Evolutionary conservation across 495 filamentous ascomycete species (phyloP), one percentile per base, ranked within the genome.

Genomic region (Cairneyella variabilis): DNA sequence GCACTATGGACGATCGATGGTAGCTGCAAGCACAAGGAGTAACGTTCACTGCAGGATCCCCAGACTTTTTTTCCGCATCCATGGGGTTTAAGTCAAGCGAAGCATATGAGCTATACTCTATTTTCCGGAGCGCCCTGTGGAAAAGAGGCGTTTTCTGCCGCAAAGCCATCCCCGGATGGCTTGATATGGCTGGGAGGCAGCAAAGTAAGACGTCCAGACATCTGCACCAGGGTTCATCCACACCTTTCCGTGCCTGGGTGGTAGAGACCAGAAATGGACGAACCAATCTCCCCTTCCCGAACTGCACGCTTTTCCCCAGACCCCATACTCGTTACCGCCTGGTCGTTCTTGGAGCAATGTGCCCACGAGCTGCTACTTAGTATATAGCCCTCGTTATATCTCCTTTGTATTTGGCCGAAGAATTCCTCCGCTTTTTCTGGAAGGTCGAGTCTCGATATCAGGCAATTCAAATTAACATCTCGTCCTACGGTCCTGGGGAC

Each of bases 221-320:
- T 11, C 18, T 20, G 40, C 18, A 9, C 7, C 40, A 43, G 5
- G 40, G 16, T 43, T 11, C 16, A 43, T 43, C 40, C 40, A 43
- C 40, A 43, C 40, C 40, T 43, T 23, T 12, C 40, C 21, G 40
- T 43, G 16, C 40, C 40, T 43, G 40, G 40, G 40, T 43, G 21
- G 16, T 23, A 28, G 27, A 32, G 26, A 17, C 26, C 16, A 4
- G 9, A 17, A 48, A 20, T 2, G 8, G 11, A 22, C 45, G 45
- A 48, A 48, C 36, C 45, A 34, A 12, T 6, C 36, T 14, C 12
- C 17, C 21, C 5, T 48, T 27, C 45, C 36, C 45, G 12, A 14
- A 7, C 16, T 21, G 25, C 5, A 32, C n/a, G 28, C 27, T 1
- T n/a, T 18, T 36, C 21, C 27, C 27, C 45, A 14, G 36, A 34